Percentiles rank a stretch among this genome's conserved stretches.
Evolutionary conservation across 345 rosid species (phyloP).

Genomic region (Ceriops zippeliana): DNA sequence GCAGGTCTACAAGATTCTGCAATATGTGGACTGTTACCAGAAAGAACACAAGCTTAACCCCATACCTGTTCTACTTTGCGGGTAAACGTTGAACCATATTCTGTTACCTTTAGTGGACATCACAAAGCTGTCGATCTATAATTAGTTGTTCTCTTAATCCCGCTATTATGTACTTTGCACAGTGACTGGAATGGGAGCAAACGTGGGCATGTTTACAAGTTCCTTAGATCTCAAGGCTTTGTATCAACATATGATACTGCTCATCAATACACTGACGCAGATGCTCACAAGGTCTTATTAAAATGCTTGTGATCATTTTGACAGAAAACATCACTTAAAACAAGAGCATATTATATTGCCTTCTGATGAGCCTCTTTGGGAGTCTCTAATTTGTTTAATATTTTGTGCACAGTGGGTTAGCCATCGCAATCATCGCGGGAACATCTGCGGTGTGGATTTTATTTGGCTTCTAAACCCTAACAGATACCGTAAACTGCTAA

Average conservation of each 20-base stretch:
- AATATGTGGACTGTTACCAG: constrained; percentile 22
- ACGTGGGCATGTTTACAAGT: constrained; percentile 29
- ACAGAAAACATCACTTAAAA: background rate
- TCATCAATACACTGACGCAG: constrained; percentile 28
- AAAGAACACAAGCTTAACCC: constrained; percentile 22
- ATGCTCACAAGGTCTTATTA: constrained; percentile 26
- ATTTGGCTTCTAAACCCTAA: constrained; percentile 58
- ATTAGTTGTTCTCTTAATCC: constrained; percentile 8
- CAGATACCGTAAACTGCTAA: constrained; percentile 56
- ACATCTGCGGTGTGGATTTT: constrained; percentile 27
- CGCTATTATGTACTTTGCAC: background rate
- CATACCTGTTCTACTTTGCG: constrained; percentile 24
- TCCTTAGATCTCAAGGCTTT: constrained; percentile 32
- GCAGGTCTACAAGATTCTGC: constrained; percentile 24
- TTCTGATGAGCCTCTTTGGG: constrained; percentile 1
- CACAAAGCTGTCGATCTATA: background rate
- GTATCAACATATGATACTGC: constrained; percentile 32
- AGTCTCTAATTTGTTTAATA: constrained; percentile 19
- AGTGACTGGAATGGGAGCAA: constrained; percentile 38
- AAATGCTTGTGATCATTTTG: background rate
- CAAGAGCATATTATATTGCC: background rate
- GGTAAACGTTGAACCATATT: background rate
- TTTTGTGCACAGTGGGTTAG: constrained; percentile 24
- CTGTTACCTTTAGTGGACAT: background rate
- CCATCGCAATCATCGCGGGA: constrained; percentile 25